These are phyloP conservation scores for Nothomitra cinnamomea DNA, from an alignment of 2,329 filamentous ascomycete genomes.

Conservation along the genomic window DNA sequence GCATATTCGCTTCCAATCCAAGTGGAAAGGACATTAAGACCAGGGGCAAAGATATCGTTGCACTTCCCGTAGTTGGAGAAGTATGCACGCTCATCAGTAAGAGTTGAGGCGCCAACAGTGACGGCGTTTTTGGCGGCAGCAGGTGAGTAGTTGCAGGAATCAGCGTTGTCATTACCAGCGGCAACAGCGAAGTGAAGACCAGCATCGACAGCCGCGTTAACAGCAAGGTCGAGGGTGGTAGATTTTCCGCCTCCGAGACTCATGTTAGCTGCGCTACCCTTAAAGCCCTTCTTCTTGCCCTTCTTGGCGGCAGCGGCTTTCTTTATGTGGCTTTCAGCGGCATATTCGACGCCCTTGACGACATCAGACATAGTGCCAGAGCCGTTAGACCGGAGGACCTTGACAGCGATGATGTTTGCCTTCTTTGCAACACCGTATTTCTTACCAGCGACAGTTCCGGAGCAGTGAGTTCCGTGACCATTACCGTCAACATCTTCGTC, in stretches of 20 bases:
- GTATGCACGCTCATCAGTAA: conserved; percentile 92
- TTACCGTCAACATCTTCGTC: conserved; percentile 90
- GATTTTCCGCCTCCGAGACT: conserved; percentile 97
- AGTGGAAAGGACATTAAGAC: conserved; percentile 91
- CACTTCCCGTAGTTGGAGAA: conserved; percentile 99
- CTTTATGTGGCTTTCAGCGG: conserved; percentile 61
- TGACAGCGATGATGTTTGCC: conserved; percentile 90
- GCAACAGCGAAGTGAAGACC: conserved; percentile 97
- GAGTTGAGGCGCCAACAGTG: conserved; percentile 87
- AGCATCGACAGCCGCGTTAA: conserved; percentile 81
- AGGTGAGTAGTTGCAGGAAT: conserved; percentile 98
- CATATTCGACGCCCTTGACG: conserved; percentile 94
- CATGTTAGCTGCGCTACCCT: conserved; percentile 99
- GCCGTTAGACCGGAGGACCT: conserved; percentile 93
- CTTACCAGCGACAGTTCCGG: conserved; percentile 91
- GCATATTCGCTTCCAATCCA: conserved; percentile 96
- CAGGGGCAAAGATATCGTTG: conserved; percentile 97
- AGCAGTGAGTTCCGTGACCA: conserved; percentile 98
- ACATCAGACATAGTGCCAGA: conserved; percentile 98
- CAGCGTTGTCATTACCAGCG: conserved; percentile 95
- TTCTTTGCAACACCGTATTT: conserved; percentile 99
- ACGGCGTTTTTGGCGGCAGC: conserved; percentile 82
- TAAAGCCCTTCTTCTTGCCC: conserved; percentile 89
- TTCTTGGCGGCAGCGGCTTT: conserved; percentile 64
- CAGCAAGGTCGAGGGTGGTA: conserved; percentile 71